Evolutionary conservation across 345 rosid species (phyloP).

Genomic region (Litchi chinensis): DNA sequence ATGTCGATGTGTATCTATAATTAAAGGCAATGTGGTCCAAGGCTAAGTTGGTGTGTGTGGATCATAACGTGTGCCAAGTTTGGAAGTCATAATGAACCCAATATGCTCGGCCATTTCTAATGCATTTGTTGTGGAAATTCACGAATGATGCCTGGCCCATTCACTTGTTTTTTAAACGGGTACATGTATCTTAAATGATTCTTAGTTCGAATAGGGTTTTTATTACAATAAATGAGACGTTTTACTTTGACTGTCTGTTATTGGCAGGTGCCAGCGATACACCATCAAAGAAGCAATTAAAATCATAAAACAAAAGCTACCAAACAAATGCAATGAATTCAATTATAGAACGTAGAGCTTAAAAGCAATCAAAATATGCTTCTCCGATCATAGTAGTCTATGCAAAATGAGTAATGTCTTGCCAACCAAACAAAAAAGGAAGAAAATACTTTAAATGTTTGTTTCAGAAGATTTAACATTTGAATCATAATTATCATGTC

Average conservation of each 20-base stretch:
- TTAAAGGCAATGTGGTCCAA: not conserved
- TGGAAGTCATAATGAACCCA: constrained; percentile 19
- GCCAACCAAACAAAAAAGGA: too few species aligned
- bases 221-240: not conserved
- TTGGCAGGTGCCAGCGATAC: not conserved
- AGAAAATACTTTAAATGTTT: too few species aligned
- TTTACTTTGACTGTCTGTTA: not conserved
- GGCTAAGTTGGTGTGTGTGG: too few species aligned
- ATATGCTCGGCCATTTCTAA: not conserved
- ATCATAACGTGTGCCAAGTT: not conserved
- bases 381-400: too few species aligned
- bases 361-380: too few species aligned
- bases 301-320: not conserved
- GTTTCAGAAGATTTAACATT: too few species aligned
- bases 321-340: not conserved
- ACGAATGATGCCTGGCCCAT: not conserved
- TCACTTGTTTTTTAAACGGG: not conserved
- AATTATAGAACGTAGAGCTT: not conserved
- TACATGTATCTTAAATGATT: too few species aligned
- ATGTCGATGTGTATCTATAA: not conserved
- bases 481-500: too few species aligned
- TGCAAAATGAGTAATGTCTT: too few species aligned
- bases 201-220: not conserved
- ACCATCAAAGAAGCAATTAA: not conserved
- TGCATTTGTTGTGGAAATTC: not conserved